Evolutionary conservation across 306 rosid species (phyloP).

Genomic region (Cucurbita ficifolia): DNA sequence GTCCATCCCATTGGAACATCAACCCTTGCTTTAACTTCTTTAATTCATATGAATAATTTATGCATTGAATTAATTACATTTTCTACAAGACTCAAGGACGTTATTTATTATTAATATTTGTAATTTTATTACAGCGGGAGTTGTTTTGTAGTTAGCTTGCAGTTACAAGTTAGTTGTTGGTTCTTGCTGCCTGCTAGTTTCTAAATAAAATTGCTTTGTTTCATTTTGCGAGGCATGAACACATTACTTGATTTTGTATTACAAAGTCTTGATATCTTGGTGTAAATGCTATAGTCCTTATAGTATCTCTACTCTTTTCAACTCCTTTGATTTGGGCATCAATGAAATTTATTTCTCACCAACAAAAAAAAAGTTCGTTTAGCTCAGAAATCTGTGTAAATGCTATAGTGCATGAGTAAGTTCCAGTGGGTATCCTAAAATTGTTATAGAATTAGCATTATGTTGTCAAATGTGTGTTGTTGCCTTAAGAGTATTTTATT

Average conservation of each 20-base stretch:
- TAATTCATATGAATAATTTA: too few species aligned
- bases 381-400: background rate
- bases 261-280: background rate
- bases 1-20: too few species aligned
- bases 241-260: background rate
- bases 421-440: background rate
- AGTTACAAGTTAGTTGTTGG: background rate
- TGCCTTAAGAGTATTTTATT: background rate
- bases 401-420: background rate
- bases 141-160: too few species aligned
- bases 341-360: background rate
- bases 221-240: background rate
- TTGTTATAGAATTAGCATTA: background rate
- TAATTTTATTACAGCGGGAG: too few species aligned
- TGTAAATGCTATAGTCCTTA: background rate
- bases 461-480: background rate
- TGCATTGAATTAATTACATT: too few species aligned
- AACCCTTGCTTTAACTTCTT: too few species aligned
- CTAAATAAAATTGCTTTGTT: background rate
- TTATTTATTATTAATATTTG: too few species aligned
- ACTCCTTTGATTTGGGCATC: background rate
- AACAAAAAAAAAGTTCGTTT: background rate
- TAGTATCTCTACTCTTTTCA: too few species aligned
- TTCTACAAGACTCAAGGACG: too few species aligned
- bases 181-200: background rate